Conservation (phyloP, 768 basidiomycete species). For the Tephrocybe sp. region DNA sequence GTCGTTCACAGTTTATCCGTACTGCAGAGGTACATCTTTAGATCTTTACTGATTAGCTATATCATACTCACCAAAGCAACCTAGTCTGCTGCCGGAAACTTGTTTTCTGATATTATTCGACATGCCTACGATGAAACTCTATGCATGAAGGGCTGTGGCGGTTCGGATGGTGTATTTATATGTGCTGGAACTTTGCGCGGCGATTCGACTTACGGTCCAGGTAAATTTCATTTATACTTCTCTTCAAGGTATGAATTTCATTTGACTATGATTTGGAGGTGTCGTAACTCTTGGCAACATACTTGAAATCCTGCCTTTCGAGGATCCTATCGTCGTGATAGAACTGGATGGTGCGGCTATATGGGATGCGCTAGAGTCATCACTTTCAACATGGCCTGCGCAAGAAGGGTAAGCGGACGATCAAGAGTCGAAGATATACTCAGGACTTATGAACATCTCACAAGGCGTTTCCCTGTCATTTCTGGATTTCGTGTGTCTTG, state of each 20-base stretch:
- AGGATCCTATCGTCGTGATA: constrained; percentile 80
- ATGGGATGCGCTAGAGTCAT: constrained; percentile 78
- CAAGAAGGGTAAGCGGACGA: constrained; percentile 75
- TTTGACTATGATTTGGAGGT: constrained; percentile 51
- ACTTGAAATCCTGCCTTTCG: constrained; percentile 86
- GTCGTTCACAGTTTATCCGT: constrained; percentile 74
- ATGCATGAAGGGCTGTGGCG: constrained; percentile 55
- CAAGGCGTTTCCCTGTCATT: constrained; percentile 86
- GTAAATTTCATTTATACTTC: constrained; percentile 30
- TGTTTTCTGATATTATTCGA: constrained; percentile 82
- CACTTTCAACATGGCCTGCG: constrained; percentile 78
- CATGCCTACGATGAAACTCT: constrained; percentile 80
- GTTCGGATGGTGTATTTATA: constrained; percentile 79
- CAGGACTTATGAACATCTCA: not conserved
- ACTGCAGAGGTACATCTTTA: constrained; percentile 56
- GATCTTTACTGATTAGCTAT: not conserved
- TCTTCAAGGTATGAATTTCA: too few relatives aligned
- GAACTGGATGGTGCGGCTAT: constrained; percentile 78
- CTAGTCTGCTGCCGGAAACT: constrained; percentile 73
- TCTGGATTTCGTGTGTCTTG: constrained; percentile 84
- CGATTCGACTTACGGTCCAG: constrained; percentile 83
- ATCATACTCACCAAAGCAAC: not conserved
- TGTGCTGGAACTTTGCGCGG: constrained; percentile 85
- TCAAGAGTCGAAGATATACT: not conserved
- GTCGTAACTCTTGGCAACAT: constrained; percentile 82